Percentiles rank a stretch among this genome's conserved stretches.
Evolutionary conservation across 2,329 filamentous ascomycete genomes (phyloP).

Genomic region (Teratosphaeria epicoccoides): DNA sequence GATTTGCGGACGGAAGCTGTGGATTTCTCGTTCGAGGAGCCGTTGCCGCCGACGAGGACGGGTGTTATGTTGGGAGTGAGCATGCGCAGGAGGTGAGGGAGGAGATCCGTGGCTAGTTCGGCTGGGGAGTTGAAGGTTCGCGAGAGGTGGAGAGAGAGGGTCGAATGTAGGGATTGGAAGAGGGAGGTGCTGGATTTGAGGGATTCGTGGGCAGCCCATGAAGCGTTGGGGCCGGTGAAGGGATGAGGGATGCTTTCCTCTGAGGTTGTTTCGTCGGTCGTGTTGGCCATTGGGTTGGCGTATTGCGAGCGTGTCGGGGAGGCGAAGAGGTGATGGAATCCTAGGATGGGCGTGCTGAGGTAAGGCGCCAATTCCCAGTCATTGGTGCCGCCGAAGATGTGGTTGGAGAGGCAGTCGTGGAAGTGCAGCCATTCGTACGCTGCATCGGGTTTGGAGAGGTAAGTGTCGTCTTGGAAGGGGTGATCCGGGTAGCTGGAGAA

Average conservation of each 20-base stretch:
- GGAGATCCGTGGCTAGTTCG: constrained; percentile 66
- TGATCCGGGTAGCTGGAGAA: constrained; percentile 78
- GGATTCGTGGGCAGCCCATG: constrained; percentile 70
- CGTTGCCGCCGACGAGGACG: constrained; percentile 57
- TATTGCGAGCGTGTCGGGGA: constrained; percentile 47
- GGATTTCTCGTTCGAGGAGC: constrained; percentile 22
- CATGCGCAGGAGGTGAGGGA: constrained; percentile 76
- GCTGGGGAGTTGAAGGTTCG: constrained; percentile 71
- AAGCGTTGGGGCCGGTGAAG: constrained; percentile 72
- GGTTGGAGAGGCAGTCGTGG: constrained; percentile 70
- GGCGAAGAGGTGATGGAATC: constrained; percentile 85
- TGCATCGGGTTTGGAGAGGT: constrained; percentile 73
- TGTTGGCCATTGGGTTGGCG: constrained; percentile 34
- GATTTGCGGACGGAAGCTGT: constrained; percentile 83
- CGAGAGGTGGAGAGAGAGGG: constrained; percentile 59
- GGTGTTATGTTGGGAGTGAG: constrained; percentile 85
- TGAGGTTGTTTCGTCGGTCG: constrained; percentile 39
- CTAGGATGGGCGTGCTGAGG: constrained; percentile 73
- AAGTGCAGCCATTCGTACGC: constrained; percentile 96
- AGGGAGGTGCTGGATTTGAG: constrained; percentile 67
- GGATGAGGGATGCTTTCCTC: constrained; percentile 39
- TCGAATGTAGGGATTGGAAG: constrained; percentile 61
- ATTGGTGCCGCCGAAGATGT: constrained; percentile 63
- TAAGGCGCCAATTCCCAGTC: constrained; percentile 91
- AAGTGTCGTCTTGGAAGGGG: constrained; percentile 85